Conservation (phyloP, 2,329 filamentous ascomycete genomes). For the Colletotrichum brevisporum region DNA sequence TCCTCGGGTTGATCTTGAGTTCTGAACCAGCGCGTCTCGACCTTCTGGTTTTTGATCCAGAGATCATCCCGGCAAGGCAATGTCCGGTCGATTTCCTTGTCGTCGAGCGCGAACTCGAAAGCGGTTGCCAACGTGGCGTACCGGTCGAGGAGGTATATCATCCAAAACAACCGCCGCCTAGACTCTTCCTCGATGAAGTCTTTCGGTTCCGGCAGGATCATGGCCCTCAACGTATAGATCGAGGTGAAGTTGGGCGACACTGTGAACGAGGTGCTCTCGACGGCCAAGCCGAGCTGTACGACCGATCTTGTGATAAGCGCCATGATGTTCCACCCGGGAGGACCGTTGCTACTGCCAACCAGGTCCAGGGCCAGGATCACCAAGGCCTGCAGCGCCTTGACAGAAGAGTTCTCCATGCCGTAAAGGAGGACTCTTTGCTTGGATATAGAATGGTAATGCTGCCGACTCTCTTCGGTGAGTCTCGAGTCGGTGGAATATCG, state of each 20-base stretch:
- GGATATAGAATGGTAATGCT: constrained; percentile 82
- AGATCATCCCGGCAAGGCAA: constrained; percentile 90
- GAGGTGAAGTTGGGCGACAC: constrained; percentile 85
- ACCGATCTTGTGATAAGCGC: constrained; percentile 90
- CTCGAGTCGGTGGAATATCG: constrained; percentile 85
- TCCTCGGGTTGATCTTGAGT: constrained; percentile 60
- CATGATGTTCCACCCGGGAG: constrained; percentile 92
- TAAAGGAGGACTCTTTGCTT: constrained; percentile 91
- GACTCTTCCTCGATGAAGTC: constrained; percentile 94
- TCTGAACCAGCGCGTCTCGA: constrained; percentile 88
- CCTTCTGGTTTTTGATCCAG: constrained; percentile 85
- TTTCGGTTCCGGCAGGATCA: constrained; percentile 84
- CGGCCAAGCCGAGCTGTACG: constrained; percentile 87
- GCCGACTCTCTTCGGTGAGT: constrained; percentile 79
- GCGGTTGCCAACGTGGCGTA: constrained; percentile 93
- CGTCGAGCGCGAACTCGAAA: constrained; percentile 91
- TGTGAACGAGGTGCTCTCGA: constrained; percentile 84
- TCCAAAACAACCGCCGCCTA: constrained; percentile 89
- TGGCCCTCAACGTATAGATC: constrained; percentile 89
- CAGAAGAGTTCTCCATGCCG: constrained; percentile 89
- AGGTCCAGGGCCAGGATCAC: constrained; percentile 90
- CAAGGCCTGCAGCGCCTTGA: constrained; percentile 88
- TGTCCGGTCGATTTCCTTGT: constrained; percentile 89
- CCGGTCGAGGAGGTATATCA: constrained; percentile 90
- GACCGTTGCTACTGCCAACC: constrained; percentile 88